Percentiles rank a stretch among this genome's conserved stretches.
Evolutionary conservation across 768 basidiomycete genomes (phyloP).

Genomic region (Collybia nuda): DNA sequence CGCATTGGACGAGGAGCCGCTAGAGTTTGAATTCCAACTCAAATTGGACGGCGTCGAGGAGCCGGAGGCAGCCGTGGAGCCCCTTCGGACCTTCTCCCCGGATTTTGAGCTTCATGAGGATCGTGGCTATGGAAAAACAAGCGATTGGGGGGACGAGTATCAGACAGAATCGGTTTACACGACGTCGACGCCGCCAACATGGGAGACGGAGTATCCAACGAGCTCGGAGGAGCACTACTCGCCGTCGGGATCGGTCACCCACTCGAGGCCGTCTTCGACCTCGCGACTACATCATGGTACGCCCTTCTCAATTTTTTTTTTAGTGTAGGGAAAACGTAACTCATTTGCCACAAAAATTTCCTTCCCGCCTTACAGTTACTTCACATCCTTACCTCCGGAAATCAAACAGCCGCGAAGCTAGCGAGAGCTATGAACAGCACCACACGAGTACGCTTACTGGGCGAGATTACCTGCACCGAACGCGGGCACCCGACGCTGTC

Average conservation of each 20-base stretch:
- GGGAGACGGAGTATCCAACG: conserved; percentile 16
- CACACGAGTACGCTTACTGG: too few relatives aligned
- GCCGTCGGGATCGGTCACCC: neutral
- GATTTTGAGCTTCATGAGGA: conserved; percentile 31
- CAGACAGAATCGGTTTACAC: neutral
- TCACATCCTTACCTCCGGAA: conserved; percentile 16
- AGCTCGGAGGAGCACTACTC: conserved; percentile 11
- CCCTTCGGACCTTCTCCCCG: conserved; percentile 37
- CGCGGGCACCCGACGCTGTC: neutral
- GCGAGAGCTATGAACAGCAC: too few relatives aligned
- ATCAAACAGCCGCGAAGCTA: neutral
- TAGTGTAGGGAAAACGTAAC: too few relatives aligned
- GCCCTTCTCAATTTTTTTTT: conserved; percentile 3
- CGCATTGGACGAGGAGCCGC: conserved; percentile 59
- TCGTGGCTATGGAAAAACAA: conserved; percentile 9
- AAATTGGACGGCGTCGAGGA: conserved; percentile 24
- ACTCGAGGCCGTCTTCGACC: neutral
- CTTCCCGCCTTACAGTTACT: conserved; percentile 1
- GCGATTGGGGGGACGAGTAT: conserved; percentile 16
- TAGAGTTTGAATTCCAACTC: conserved; percentile 68
- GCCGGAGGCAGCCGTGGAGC: conserved; percentile 11
- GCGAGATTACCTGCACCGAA: neutral
- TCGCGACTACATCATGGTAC: conserved; percentile 12
- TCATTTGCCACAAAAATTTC: neutral
- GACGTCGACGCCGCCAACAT: conserved; percentile 8